Evolutionary conservation across 805 yeast genomes (phyloP).

Genomic region (Wickerhamiella nectarea): DNA sequence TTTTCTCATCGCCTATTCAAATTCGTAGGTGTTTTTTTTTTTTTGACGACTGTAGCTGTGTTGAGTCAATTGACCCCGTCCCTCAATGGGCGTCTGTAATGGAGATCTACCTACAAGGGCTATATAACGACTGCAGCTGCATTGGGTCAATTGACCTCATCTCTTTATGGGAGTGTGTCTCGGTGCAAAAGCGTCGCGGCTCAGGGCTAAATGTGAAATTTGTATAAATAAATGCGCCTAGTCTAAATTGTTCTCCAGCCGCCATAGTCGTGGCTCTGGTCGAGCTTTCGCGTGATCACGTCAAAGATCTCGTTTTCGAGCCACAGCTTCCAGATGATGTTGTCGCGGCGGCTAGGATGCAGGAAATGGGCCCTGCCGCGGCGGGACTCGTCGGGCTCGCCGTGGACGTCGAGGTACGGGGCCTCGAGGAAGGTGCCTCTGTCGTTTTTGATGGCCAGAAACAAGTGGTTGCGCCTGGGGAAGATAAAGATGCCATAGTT

Average conservation of each 20-base stretch:
- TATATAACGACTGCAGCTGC: too few relatives aligned
- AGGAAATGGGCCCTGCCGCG: slow-evolving; percentile 61
- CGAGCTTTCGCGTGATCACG: slow-evolving; percentile 64
- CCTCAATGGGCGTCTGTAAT: too few relatives aligned
- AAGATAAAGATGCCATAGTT: slow-evolving; percentile 59
- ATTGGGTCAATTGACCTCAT: too few relatives aligned
- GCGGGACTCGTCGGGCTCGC: slow-evolving; percentile 66
- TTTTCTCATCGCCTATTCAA: too few relatives aligned
- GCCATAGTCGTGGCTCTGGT: slow-evolving; percentile 69
- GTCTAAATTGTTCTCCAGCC: slow-evolving; percentile 83
- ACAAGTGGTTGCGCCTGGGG: slow-evolving; percentile 47
- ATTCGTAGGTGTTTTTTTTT: too few relatives aligned
- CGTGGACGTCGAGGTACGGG: slow-evolving; percentile 77
- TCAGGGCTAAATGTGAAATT: neutral
- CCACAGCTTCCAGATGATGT: slow-evolving; percentile 57
- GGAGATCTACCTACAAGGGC: too few relatives aligned
- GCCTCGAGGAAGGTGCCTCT: slow-evolving; percentile 76
- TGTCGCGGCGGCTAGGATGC: slow-evolving; percentile 46
- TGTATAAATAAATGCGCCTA: too few relatives aligned
- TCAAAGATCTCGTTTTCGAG: slow-evolving; percentile 67
- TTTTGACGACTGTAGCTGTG: too few relatives aligned
- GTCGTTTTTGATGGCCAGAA: slow-evolving; percentile 51
- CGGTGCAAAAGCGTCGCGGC: too few relatives aligned
- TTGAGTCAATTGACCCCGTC: too few relatives aligned
- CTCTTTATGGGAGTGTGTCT: too few relatives aligned